Percentiles rank a stretch among this genome's conserved stretches.
These are phyloP conservation scores for Hymenoscyphus fraxineus DNA, from an alignment of 2,329 filamentous ascomycete genomes.

Conservation along the genomic window DNA sequence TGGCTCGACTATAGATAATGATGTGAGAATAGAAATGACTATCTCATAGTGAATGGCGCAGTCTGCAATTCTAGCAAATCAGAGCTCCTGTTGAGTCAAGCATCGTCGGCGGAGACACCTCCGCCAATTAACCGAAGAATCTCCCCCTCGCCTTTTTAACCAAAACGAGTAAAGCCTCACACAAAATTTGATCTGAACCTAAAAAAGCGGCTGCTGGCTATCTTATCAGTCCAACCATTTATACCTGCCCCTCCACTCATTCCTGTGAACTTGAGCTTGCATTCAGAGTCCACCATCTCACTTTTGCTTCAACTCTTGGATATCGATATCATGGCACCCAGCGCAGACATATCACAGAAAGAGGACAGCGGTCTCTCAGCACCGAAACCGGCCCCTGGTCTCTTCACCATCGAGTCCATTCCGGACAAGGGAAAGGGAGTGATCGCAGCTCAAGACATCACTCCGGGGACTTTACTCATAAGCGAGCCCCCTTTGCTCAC, in stretches of 20 bases:
- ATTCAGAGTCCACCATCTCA: neutral
- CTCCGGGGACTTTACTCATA: conserved; percentile 31
- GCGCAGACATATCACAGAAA: conserved; percentile 1
- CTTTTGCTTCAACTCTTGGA: neutral
- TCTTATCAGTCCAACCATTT: conserved; percentile 6
- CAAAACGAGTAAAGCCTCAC: conserved; percentile 21
- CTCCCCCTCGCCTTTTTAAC: conserved; percentile 29
- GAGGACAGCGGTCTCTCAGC: neutral
- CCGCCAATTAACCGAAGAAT: neutral
- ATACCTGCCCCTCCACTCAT: neutral
- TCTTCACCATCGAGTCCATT: conserved; percentile 25
- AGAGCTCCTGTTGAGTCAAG: neutral
- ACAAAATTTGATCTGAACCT: conserved; percentile 14
- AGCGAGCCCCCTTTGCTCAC: conserved; percentile 31
- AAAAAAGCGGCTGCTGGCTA: conserved; percentile 5
- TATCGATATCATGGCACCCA: conserved; percentile 14
- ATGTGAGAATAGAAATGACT: neutral
- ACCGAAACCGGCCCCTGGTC: conserved; percentile 4
- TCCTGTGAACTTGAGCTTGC: neutral
- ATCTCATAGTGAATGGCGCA: neutral
- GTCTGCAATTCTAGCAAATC: neutral
- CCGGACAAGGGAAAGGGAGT: conserved; percentile 31
- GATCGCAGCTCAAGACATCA: conserved; percentile 25
- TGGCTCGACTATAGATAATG: neutral
- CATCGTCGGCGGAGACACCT: neutral